Conservation (phyloP, 163 green algal genomes). For the Picocystis sp. region DNA sequence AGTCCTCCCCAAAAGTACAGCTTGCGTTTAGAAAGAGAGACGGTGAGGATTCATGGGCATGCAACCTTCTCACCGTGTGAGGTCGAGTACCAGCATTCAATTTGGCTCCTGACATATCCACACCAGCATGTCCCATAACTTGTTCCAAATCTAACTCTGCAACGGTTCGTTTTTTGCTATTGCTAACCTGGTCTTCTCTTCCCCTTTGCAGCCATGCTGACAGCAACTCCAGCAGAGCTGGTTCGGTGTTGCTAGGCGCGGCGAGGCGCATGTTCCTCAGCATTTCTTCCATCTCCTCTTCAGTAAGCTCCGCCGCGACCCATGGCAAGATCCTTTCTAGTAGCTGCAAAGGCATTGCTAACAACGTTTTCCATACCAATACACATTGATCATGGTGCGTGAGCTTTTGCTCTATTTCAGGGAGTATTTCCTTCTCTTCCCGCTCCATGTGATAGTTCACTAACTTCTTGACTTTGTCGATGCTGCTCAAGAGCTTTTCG, state of each 20-base stretch:
- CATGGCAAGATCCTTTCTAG: constrained; percentile 87
- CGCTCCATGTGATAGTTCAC: too few relatives aligned
- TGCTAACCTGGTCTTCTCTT: not conserved
- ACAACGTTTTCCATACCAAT: constrained; percentile 73
- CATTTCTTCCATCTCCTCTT: constrained; percentile 46
- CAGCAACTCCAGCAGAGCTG: constrained; percentile 57
- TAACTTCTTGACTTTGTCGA: too few relatives aligned
- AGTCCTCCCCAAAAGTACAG: too few relatives aligned
- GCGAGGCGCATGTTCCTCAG: constrained; percentile 56
- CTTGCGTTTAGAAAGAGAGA: too few relatives aligned
- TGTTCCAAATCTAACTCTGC: too few relatives aligned
- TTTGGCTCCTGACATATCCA: too few relatives aligned
- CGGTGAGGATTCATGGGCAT: too few relatives aligned
- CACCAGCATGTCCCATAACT: too few relatives aligned
- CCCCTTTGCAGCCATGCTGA: constrained; percentile 47
- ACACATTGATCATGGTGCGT: constrained; percentile 52
- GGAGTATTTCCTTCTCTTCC: constrained; percentile 47
- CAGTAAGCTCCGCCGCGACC: constrained; percentile 44
- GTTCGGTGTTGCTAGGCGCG: constrained; percentile 21
- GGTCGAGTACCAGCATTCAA: too few relatives aligned
- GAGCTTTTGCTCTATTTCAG: constrained; percentile 48
- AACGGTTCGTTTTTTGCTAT: too few relatives aligned
- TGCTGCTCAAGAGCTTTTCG: too few relatives aligned
- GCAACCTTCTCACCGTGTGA: too few relatives aligned
- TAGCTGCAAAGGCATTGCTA: constrained; percentile 82